Evolutionary conservation across 2,329 filamentous ascomycete genomes (phyloP).

Genomic region (Thielaviopsis ethacetica): DNA sequence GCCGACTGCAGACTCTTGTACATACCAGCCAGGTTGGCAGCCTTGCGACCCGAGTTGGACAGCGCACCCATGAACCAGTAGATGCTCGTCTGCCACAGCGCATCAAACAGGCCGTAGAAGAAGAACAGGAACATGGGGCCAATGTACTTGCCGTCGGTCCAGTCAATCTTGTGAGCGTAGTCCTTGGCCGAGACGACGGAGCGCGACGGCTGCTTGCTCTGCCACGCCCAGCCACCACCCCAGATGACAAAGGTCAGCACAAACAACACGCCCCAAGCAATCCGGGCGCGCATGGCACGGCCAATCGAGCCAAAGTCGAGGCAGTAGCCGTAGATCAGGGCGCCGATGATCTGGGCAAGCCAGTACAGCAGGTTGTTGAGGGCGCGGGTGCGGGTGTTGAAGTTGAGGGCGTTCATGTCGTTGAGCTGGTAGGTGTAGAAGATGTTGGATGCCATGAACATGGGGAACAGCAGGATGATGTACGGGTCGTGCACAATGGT

Average conservation of each 20-base stretch:
- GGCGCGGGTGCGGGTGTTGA: constrained; percentile 38
- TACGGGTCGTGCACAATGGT: constrained; percentile 55
- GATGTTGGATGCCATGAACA: constrained; percentile 39
- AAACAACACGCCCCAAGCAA: constrained; percentile 44
- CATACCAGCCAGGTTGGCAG: constrained; percentile 81
- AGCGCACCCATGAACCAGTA: constrained; percentile 95
- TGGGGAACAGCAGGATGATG: constrained; percentile 51
- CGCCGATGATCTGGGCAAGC: constrained; percentile 61
- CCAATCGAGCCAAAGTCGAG: constrained; percentile 46
- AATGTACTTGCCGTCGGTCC: constrained; percentile 47
- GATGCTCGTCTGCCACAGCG: constrained; percentile 73
- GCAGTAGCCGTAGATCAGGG: constrained; percentile 52
- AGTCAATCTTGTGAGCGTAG: constrained; percentile 34
- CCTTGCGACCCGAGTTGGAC: constrained; percentile 80
- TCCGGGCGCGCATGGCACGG: constrained; percentile 52
- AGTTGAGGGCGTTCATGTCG: constrained; percentile 35
- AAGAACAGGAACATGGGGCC: constrained; percentile 81
- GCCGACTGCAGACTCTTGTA: constrained; percentile 81
- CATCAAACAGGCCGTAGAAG: constrained; percentile 80
- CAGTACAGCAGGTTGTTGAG: constrained; percentile 72
- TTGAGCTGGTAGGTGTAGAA: constrained; percentile 43
- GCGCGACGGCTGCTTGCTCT: constrained; percentile 42
- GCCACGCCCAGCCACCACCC: constrained; percentile 70
- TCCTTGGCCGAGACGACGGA: constrained; percentile 17
- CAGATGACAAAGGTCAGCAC: constrained; percentile 60